Base-by-base conservation (phyloP, 2,329 filamentous ascomycete species). In the Eurotiales sp. region DNA sequence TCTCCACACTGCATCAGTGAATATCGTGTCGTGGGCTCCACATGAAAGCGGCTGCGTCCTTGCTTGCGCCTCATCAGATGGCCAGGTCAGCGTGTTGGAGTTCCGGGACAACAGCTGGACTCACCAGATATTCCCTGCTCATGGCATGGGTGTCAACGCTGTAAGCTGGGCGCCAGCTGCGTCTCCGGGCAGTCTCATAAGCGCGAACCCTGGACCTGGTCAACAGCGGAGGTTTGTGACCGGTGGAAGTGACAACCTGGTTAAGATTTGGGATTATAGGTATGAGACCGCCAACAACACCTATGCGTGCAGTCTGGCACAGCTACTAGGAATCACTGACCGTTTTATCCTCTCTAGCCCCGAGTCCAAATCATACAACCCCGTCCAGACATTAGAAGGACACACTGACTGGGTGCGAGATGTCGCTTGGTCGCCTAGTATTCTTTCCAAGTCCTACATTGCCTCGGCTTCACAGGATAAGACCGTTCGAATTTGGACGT, bases 351-450 rank as follows among this genome's bases (percentile, higher is more conserved):
- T 37, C 6, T 19, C 41, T 46, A 80, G 75, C 62, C 63, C 72
- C 4, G 78, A 82, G 58, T 70, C 71, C 34, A 75, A 76, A 55
- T 74, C 70, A 36, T 84, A 83, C 67, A 70, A 73, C 50, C 71
- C 74, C 53, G 74, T 74, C 37, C 69, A 74, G 40, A 74, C 86
- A 10, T 77, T 99, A 58, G 67, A 73, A 59, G 93, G 93, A 56
- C 93, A 99, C 74, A 82, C 83, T 5, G 93, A 97, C 76, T 99
- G 93, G 93, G 93, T 99, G 50, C 85, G 93, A 57, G 93, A 99
- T 70, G 93, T 99, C 11, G 89, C 92, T 12, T 99, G 93, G 93
- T 92, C 88, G 45, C 93, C 93, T 10, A 96, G 90, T 21, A 88
- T 97, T 51, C 79, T 99, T 53, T 88, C 91, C 63, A 96, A 96